phyloP scores from a whole-genome alignment of 169 alveolate species.

The Pseudocohnilembus persalinus region DNA sequence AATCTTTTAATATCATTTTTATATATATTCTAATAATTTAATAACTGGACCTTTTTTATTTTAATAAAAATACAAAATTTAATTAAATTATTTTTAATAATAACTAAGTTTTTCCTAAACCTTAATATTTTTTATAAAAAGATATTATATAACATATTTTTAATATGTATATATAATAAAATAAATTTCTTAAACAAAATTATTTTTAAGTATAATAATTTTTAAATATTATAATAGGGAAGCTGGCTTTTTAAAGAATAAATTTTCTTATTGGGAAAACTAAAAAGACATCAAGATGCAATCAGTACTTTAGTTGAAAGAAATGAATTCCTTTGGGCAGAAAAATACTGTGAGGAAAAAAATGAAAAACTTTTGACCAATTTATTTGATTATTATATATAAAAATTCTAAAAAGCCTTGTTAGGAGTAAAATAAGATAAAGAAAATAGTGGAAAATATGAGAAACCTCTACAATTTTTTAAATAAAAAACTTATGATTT shows the following conservation, averaged over 20 bases:
- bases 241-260: slow-evolving; percentile 28
- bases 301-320: slow-evolving; percentile 1
- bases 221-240: neutral
- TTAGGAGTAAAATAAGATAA: neutral
- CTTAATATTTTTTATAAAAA: too few species aligned
- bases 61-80: too few species aligned
- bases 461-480: slow-evolving; percentile 10
- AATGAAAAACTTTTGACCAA: slow-evolving; percentile 22
- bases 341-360: slow-evolving; percentile 30
- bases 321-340: slow-evolving; percentile 27
- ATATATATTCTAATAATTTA: too few species aligned
- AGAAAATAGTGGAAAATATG: too few species aligned
- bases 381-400: slow-evolving; percentile 21
- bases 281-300: slow-evolving; percentile 39
- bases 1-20: too few species aligned
- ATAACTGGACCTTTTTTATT: too few species aligned
- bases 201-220: too few species aligned
- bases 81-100: neutral
- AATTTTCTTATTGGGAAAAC: slow-evolving; percentile 24
- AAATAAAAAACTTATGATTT: slow-evolving; percentile 7
- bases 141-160: too few species aligned
- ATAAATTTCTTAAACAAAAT: too few species aligned
- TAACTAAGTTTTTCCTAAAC: neutral
- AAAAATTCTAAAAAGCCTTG: neutral
- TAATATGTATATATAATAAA: too few species aligned